Evolutionary conservation across 1,139 yeast genomes (phyloP).

Genomic region (Scheffersomyces insectosa): DNA sequence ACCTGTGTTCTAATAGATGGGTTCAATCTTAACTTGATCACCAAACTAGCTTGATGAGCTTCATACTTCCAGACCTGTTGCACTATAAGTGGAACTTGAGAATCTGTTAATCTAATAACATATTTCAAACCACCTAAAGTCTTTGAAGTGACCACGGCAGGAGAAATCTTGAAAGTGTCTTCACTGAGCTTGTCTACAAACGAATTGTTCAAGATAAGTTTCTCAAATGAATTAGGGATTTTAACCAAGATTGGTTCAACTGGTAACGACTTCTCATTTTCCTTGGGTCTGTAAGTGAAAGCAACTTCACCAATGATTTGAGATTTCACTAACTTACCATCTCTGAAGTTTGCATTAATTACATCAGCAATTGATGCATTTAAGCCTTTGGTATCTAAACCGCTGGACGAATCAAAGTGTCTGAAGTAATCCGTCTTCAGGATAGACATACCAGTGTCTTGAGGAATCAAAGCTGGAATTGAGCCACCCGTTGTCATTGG

Average conservation of each 20-base stretch:
- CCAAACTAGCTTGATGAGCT: conserved; percentile 78
- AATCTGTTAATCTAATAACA: conserved; percentile 40
- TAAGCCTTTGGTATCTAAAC: conserved; percentile 58
- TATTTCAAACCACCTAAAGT: conserved; percentile 79
- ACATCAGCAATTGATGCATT: conserved; percentile 81
- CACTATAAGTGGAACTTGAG: conserved; percentile 65
- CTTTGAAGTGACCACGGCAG: conserved; percentile 47
- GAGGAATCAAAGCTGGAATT: conserved; percentile 16
- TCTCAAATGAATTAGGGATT: conserved; percentile 35
- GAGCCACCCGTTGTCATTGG: conserved; percentile 17
- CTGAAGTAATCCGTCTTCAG: conserved; percentile 36
- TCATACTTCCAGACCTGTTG: conserved; percentile 91
- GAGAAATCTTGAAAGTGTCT: conserved; percentile 28
- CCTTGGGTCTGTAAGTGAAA: conserved; percentile 54
- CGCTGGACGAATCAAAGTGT: conserved; percentile 36
- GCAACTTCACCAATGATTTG: conserved; percentile 81
- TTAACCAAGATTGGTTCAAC: conserved; percentile 22
- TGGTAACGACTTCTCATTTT: conserved; percentile 8
- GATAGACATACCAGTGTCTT: conserved; percentile 26
- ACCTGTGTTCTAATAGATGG: conserved; percentile 38
- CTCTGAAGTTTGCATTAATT: conserved; percentile 70
- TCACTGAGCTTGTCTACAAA: conserved; percentile 38
- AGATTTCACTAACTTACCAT: conserved; percentile 58
- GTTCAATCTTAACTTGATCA: conserved; percentile 65
- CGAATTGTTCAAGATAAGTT: conserved; percentile 43